Conservation (phyloP, 108 stramenopile species). For the Aureococcus anophagefferens region DNA sequence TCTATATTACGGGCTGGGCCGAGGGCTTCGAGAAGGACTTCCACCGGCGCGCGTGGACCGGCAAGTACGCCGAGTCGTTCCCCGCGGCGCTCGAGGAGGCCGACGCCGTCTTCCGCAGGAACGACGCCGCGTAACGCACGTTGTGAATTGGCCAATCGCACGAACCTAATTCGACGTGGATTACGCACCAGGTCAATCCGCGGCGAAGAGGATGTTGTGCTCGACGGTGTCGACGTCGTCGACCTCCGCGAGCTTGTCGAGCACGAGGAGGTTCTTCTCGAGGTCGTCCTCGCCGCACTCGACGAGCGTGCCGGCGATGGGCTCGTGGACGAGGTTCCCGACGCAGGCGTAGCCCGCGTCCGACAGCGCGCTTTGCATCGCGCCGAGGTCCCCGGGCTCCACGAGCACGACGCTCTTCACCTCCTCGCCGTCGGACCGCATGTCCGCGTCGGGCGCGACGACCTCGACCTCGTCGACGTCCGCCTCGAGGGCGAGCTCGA, state of each 20-base stretch:
- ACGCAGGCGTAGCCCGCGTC: constrained; percentile 26
- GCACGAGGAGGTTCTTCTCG: constrained; percentile 80
- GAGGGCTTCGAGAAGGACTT: no score
- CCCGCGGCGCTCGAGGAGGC: no score
- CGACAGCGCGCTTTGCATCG: neutral
- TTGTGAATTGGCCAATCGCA: no score
- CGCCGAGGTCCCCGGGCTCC: constrained; percentile 8
- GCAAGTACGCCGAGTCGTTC: no score
- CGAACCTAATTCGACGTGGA: no score
- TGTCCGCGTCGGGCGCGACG: neutral
- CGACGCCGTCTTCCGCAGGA: no score
- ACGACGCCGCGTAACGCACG: no score
- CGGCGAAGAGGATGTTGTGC: constrained; percentile 67
- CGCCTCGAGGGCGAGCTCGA: neutral
- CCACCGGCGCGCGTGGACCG: no score
- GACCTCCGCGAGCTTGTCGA: constrained; percentile 81
- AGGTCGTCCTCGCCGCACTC: constrained; percentile 81
- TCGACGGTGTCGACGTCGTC: constrained; percentile 92
- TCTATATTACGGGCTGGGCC: no score
- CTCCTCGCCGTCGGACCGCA: constrained; percentile 25
- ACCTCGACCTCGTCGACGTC: neutral
- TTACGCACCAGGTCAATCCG: no score
- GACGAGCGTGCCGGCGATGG: constrained; percentile 72
- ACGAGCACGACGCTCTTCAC: constrained; percentile 4
- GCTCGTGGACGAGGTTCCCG: constrained; percentile 54